Evolutionary conservation across 225 moss, liverwort and hornwort genomes (phyloP).

Genomic region (Rhytidiadelphus loreus): DNA sequence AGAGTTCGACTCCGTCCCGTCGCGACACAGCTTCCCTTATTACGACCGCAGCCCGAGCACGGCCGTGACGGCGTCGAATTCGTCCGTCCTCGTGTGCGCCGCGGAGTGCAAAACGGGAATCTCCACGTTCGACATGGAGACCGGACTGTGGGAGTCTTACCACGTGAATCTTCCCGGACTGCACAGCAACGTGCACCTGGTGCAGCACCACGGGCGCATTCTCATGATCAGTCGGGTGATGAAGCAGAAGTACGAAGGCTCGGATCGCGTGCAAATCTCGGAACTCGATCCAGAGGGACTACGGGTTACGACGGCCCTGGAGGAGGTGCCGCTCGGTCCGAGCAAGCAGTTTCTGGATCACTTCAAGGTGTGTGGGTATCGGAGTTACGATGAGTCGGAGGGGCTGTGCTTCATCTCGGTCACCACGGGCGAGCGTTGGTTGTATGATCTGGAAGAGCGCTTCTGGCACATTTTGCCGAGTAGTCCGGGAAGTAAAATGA

Average conservation of each 20-base stretch:
- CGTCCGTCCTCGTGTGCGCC: not conserved
- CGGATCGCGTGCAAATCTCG: slow-evolving; percentile 18
- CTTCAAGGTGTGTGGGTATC: slow-evolving; percentile 11
- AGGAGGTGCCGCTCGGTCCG: slow-evolving; percentile 18
- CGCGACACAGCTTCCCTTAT: slow-evolving; percentile 10
- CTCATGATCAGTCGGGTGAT: slow-evolving; percentile 30
- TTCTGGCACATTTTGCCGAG: slow-evolving; percentile 17
- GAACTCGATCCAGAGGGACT: slow-evolving; percentile 9
- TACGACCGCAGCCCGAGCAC: slow-evolving; percentile 14
- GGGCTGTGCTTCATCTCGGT: slow-evolving; percentile 16
- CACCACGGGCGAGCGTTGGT: slow-evolving; percentile 20
- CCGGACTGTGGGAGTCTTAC: slow-evolving; percentile 3
- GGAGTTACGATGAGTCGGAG: not conserved
- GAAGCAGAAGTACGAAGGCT: slow-evolving; percentile 26
- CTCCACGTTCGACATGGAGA: slow-evolving; percentile 13
- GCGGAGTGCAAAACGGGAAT: slow-evolving; percentile 26
- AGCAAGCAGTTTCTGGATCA: slow-evolving; percentile 26
- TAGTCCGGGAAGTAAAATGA: not conserved
- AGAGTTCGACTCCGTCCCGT: slow-evolving; percentile 4
- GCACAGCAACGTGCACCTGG: slow-evolving; percentile 24
- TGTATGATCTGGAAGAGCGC: slow-evolving; percentile 1
- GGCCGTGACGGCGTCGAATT: not conserved
- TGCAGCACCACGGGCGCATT: slow-evolving; percentile 19
- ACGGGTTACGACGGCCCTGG: not conserved
- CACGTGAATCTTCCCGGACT: slow-evolving; percentile 10